A percentile compares a stretch with the other conserved stretches of the same genome.
phyloP scores from a whole-genome alignment of 257 asterid species.

The Rhazya stricta region DNA sequence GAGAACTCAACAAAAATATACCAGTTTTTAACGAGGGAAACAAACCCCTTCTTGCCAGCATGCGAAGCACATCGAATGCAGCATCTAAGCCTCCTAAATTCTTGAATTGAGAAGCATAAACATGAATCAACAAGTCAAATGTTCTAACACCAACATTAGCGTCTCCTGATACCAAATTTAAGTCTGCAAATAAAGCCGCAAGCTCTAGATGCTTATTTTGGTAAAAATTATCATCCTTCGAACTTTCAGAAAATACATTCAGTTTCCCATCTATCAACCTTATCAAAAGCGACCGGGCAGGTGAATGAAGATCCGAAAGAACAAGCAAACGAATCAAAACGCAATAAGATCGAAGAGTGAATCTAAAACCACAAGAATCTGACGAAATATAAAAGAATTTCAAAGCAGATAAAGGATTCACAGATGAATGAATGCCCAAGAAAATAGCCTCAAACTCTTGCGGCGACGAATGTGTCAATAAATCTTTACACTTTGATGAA shows the following conservation, averaged over 20 bases:
- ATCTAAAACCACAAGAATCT: slow-evolving; percentile 42
- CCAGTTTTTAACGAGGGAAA: slow-evolving; percentile 73
- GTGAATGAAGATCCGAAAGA: slow-evolving; percentile 44
- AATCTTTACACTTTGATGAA: slow-evolving; percentile 37
- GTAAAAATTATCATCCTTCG: not conserved
- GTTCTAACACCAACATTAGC: slow-evolving; percentile 36
- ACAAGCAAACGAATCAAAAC: slow-evolving; percentile 54
- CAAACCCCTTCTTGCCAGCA: slow-evolving; percentile 49
- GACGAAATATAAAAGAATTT: slow-evolving; percentile 59
- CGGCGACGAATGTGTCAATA: slow-evolving; percentile 44
- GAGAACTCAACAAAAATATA: slow-evolving; percentile 60
- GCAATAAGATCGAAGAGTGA: slow-evolving; percentile 61
- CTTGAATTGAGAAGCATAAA: slow-evolving; percentile 54
- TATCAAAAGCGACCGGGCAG: slow-evolving; percentile 72
- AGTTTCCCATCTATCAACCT: slow-evolving; percentile 62
- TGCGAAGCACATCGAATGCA: slow-evolving; percentile 48
- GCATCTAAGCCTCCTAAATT: slow-evolving; percentile 43
- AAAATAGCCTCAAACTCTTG: slow-evolving; percentile 55
- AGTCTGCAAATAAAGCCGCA: slow-evolving; percentile 38
- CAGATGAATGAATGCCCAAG: slow-evolving; percentile 42
- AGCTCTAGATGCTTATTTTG: slow-evolving; percentile 46
- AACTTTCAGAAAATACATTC: slow-evolving; percentile 33
- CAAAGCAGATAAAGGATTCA: slow-evolving; percentile 59
- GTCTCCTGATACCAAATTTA: slow-evolving; percentile 23
- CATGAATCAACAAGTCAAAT: slow-evolving; percentile 66